Base-by-base conservation (phyloP, 225 moss, liverwort and hornwort species). In the Polytrichum formosum region DNA sequence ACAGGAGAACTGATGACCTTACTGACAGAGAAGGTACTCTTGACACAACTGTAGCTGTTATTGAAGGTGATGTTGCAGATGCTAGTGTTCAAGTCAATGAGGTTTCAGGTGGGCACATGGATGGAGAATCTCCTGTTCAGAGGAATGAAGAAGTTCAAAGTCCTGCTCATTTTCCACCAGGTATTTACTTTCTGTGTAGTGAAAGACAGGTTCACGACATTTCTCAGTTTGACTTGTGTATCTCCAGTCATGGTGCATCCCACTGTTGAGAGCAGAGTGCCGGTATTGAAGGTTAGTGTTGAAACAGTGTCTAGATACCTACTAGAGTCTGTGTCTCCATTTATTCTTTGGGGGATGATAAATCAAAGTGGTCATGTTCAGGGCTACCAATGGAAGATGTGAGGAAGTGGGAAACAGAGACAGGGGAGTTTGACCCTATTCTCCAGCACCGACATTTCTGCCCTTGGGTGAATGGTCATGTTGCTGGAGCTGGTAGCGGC, bases 361-460 rank as follows among this genome's bases (percentile, higher is more conserved):
- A 53, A 46, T 46, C 4, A 46, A 46, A 46, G 46, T 46, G 46
- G 13, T 46, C 46, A 46, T 70, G 28, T 33, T 59, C 78, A 90
- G 88, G 79, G 31, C 76, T 84, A 73, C 80, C 79, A 18, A 64
- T 82, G 55, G 92, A 88, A 33, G 91, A 90, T 75, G 74, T 84
- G 26, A 81, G 74, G 70, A 88, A 81, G 74, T 87, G 90, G 88
- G 94, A 89, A 68, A 71, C 68, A 26, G 79, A 89, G 74, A 67
- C 66, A 25, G 81, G 83, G 65, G 88, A 92, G 74, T 98, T 98
- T 37, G 98, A 98, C 62, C 94, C 98, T 33, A 87, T 98, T 69
- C 87, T 88, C 67, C 98, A 98, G 80, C 98, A 98, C 78, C 87
- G 98, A n/a, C 94, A 98, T 75, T 98, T 98, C 78, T 98, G 98